Evolutionary conservation across 352 stramenopile species (phyloP), one percentile per base, ranked within the genome.

Genomic region (Pythium folliculosum): DNA sequence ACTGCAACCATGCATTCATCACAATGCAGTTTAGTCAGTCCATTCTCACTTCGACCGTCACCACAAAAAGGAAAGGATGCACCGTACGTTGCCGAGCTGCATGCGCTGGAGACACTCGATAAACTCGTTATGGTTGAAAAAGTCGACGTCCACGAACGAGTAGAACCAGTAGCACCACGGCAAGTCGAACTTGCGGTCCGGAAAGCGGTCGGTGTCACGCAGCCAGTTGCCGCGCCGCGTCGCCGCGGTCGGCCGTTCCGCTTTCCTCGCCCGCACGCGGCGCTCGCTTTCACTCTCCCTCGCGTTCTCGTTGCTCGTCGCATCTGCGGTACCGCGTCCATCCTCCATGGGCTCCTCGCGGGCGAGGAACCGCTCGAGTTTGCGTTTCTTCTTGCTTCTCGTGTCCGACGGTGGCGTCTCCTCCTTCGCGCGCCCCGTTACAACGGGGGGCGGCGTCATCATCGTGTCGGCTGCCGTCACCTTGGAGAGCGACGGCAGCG

Each of bases 91-190:
- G 13, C 65, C 81, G 2, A 92, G 81, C 6, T 79, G 78, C 77
- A 92, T 91, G 40, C 70, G 73, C 25, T 76, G 62, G 5, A 95
- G 72, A 68, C 84, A 93, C 23, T 90, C 77, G 13, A 89, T 55
- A 51, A 95, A 93, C 71, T 93, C 84, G 30, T 91, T 91, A 52
- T 92, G 77, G n/a, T 21, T 30, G 65, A 93, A 91, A 63, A 90
- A 95, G 22, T 87, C 81, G 13, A 70, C 64, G 70, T 92, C 82
- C 27, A 82, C 57, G 54, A 74, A 86, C 53, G 79, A 85, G 50
- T 88, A 84, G 61, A 92, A 91, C 82, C 84, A 92, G 52, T 90
- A 76, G 44, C 37, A 77, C 81, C 79, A 89, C 22, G 84, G 84
- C n/a, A 92, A 65, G 30, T 81, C 63, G 37, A 88, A 89, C 49